These are phyloP conservation scores for Rhizopus stolonifer DNA, from an alignment of 371 early-diverging fungal genomes.

Conservation along the genomic window DNA sequence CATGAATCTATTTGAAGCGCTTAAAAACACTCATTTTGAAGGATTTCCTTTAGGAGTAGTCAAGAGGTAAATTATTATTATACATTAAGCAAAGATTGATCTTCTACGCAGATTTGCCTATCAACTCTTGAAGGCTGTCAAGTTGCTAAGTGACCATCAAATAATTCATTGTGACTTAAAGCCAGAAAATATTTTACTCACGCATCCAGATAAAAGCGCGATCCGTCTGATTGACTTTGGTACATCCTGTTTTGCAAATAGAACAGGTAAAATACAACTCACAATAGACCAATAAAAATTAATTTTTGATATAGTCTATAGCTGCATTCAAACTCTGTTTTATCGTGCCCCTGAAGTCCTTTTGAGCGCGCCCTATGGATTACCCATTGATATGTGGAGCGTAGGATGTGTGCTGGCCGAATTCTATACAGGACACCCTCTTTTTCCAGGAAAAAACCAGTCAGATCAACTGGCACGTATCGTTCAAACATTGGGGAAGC, in stretches of 20 bases:
- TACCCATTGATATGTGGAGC: conserved; percentile 97
- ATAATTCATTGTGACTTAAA: conserved; percentile 97
- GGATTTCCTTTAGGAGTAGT: conserved; percentile 88
- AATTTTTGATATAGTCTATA: conserved; percentile 15
- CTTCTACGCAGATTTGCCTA: conserved; percentile 53
- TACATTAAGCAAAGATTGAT: neutral
- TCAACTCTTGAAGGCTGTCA: conserved; percentile 82
- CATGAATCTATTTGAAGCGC: conserved; percentile 95
- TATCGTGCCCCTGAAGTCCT: conserved; percentile 58
- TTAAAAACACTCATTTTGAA: conserved; percentile 89
- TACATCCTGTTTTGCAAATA: conserved; percentile 73
- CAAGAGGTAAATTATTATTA: conserved; percentile 47
- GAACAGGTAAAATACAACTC: conserved; percentile 30
- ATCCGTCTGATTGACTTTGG: conserved; percentile 96
- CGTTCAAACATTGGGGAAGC: conserved; percentile 86
- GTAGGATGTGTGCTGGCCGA: conserved; percentile 98
- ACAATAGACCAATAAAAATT: neutral
- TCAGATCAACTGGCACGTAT: conserved; percentile 88
- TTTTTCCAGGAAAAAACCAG: conserved; percentile 95
- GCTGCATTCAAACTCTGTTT: conserved; percentile 37
- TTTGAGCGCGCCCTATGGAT: conserved; percentile 66
- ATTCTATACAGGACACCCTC: conserved; percentile 82
- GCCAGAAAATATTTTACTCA: conserved; percentile 84
- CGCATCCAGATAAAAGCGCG: conserved; percentile 46
- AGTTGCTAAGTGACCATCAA: conserved; percentile 61